Evolutionary conservation across 2,329 filamentous ascomycete genomes (phyloP), one percentile per base, ranked within the genome.

Genomic region (Delphinella strobiligena): DNA sequence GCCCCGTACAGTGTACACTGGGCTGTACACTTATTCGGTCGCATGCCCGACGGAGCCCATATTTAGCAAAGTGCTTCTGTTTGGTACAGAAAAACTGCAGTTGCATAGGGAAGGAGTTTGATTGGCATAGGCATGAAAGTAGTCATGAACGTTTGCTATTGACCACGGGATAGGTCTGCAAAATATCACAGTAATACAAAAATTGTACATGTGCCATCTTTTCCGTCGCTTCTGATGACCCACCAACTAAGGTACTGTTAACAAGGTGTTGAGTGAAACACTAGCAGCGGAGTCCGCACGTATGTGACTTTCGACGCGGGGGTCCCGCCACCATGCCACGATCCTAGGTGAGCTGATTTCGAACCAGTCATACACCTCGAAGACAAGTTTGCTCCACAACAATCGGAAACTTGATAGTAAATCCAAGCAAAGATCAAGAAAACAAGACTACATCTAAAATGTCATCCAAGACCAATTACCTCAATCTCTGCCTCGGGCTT

Each of bases 401-500:
- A n/a, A n/a, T n/a, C n/a, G n/a, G n/a, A n/a, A n/a, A n/a, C n/a
- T n/a, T n/a, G n/a, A n/a, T n/a, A n/a, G n/a, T n/a, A n/a, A n/a
- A n/a, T n/a, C n/a, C n/a, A n/a, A n/a, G n/a, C n/a, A n/a, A n/a
- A n/a, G n/a, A n/a, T n/a, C n/a, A n/a, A n/a, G n/a, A n/a, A n/a
- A n/a, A n/a, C n/a, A n/a, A n/a, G n/a, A n/a, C n/a, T n/a, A n/a
- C 19, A 29, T 12, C 27, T 34, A 52, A 50, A 36, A 64, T 65
- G 61, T 27, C 22, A 7, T 64, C 60, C 59, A 64, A 61, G 47
- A 64, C 72, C 46, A 60, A 59, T 40, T 71, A 69, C 46, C 59
- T 72, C 36, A 64, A 58, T 42, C 59, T 69, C 18, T 72, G 68
- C 59, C 61, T 72, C 36, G 63, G 68, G 55, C 65, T 72, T 59